Evolutionary conservation across 331 rosid species (phyloP).

Genomic region (Acacia pycnantha): DNA sequence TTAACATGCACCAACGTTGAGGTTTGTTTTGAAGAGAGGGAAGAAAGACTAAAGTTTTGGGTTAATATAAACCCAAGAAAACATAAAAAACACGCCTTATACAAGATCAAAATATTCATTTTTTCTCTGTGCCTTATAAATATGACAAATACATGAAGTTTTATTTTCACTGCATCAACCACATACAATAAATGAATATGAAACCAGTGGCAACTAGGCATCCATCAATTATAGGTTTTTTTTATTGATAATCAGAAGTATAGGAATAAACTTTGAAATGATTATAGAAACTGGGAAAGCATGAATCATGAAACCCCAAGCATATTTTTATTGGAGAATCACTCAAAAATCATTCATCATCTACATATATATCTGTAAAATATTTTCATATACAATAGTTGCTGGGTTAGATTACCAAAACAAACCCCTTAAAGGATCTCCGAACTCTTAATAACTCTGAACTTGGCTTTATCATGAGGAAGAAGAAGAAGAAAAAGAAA

Average conservation of each 20-base stretch:
- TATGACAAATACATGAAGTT: no score
- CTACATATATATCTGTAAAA: slow-evolving; percentile 33
- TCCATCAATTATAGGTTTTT: not conserved
- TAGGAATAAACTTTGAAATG: slow-evolving; percentile 38
- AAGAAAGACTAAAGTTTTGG: no score
- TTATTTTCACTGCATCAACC: slow-evolving; percentile 24
- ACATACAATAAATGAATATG: not conserved
- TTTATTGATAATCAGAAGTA: not conserved
- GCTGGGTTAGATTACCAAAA: slow-evolving; percentile 47
- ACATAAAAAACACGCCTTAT: no score
- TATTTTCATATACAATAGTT: slow-evolving; percentile 41
- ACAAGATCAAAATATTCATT: no score
- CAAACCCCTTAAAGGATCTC: slow-evolving; percentile 44
- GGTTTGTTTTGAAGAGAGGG: no score
- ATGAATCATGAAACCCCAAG: slow-evolving; percentile 27
- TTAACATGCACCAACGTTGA: no score
- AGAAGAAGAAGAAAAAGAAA: slow-evolving; percentile 14
- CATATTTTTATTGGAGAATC: slow-evolving; percentile 23
- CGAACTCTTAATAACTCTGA: slow-evolving; percentile 21
- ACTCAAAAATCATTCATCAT: slow-evolving; percentile 34
- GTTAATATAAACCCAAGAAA: no score
- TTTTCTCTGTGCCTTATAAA: no score
- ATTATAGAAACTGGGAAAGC: not conserved
- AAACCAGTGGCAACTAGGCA: slow-evolving; percentile 5
- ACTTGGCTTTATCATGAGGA: slow-evolving; percentile 35